These are phyloP conservation scores for Fusarium armeniacum DNA, from an alignment of 2,329 filamentous ascomycete species.

Conservation along the genomic window DNA sequence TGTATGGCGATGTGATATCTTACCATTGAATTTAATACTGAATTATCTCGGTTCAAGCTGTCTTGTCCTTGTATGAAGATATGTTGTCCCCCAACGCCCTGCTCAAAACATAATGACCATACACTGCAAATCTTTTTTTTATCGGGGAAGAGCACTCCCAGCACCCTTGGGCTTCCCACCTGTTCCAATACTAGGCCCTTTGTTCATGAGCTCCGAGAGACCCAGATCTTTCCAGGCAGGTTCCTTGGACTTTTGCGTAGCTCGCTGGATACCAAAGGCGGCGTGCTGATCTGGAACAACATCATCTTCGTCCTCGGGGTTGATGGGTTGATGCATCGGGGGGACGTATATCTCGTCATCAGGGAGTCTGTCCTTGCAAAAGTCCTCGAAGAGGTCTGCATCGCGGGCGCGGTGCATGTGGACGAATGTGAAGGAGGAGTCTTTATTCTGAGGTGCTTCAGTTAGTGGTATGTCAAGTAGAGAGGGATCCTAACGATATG, in stretches of 20 bases:
- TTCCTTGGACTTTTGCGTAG: slow-evolving; percentile 79
- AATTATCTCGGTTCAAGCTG: slow-evolving; percentile 1
- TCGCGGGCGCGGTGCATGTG: slow-evolving; percentile 80
- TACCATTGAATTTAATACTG: slow-evolving; percentile 29
- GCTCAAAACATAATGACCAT: neutral
- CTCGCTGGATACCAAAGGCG: slow-evolving; percentile 86
- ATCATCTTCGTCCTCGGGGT: slow-evolving; percentile 90
- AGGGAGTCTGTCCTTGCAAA: slow-evolving; percentile 78
- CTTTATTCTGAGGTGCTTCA: slow-evolving; percentile 70
- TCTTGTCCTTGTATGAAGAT: neutral
- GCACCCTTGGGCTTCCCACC: slow-evolving; percentile 42
- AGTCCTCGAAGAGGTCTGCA: slow-evolving; percentile 84
- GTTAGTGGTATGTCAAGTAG: neutral
- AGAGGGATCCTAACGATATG: too few species aligned
- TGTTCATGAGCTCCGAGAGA: slow-evolving; percentile 76
- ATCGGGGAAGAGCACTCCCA: slow-evolving; percentile 37
- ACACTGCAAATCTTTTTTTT: neutral
- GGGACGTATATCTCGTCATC: slow-evolving; percentile 87
- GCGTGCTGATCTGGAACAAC: slow-evolving; percentile 90
- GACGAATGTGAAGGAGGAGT: slow-evolving; percentile 80
- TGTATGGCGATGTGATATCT: slow-evolving; percentile 25
- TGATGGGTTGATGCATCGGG: slow-evolving; percentile 82
- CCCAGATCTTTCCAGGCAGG: slow-evolving; percentile 85
- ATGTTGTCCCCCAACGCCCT: slow-evolving; percentile 34
- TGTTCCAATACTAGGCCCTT: slow-evolving; percentile 62